Base-by-base conservation (phyloP, 2,329 filamentous ascomycete genomes). In the Aureobasidium sp. region DNA sequence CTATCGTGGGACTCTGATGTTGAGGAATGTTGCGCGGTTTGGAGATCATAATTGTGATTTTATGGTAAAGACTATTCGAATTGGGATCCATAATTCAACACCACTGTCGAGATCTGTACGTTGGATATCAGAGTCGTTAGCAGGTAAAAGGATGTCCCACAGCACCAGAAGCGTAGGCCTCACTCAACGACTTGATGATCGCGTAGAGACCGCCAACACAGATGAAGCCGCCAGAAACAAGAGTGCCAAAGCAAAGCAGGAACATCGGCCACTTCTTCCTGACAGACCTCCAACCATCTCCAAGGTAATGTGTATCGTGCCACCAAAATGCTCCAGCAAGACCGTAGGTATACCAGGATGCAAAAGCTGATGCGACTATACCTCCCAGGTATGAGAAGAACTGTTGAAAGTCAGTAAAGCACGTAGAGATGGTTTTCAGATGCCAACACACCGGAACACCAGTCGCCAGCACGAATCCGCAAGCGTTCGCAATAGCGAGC, bases 291-390 rank as follows among this genome's bases (percentile, higher is more conserved):
- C 49, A 53, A 8, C 51, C 51, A 45, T 55, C 25, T 5, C 38
- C 51, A 23, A 55, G 25, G 9, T 43, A 21, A 59, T 78, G 80
- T 1, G 71, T 68, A 57, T 81, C 78, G 65, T 80, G 75, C 15
- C 81, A 69, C 79, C 78, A 81, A 63, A 82, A 81, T 10, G 75
- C 76, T 4, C 79, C 79, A 1, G 78, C 78, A 43, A 81, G 63
- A 79, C 81, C 2, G 78, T 81, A 62, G 4, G 55, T 59, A 31
- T 79, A 82, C 79, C 79, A 82, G 1, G 76, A 74, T 1, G 79
- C 79, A 62, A 82, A 82, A 9, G 81, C 68, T 5, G 74, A 74
- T 0, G 79, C 77, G 21, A 77, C 72, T 46, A 82, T 77, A 2
- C 78, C 79, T 29, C 82, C 75, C 11, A 82, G 67, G 60, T 81